These are phyloP conservation scores for Nothophoma quercina DNA, from an alignment of 2,329 filamentous ascomycete genomes.

Conservation along the genomic window DNA sequence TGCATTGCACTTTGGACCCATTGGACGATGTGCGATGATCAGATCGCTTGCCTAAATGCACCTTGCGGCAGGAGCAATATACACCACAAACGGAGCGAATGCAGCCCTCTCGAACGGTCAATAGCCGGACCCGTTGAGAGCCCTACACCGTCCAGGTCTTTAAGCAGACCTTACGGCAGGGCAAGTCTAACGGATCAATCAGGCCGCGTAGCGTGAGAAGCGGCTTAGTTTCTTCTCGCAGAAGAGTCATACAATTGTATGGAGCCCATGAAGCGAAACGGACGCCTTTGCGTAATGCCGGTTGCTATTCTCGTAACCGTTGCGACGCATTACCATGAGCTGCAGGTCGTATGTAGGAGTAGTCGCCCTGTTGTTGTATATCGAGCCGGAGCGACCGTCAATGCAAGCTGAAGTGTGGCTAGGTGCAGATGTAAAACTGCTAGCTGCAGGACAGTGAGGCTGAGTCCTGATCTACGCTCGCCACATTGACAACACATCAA, in stretches of 20 bases:
- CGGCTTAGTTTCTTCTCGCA: constrained; percentile 33
- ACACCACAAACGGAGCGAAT: constrained; percentile 28
- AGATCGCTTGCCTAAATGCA: constrained; percentile 22
- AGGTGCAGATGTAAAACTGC: constrained; percentile 29
- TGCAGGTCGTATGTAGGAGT: constrained; percentile 8
- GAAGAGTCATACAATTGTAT: constrained; percentile 44
- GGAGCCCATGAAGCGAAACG: constrained; percentile 25
- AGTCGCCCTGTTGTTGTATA: constrained; percentile 10
- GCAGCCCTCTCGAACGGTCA: constrained; percentile 36
- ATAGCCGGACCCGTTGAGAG: constrained; percentile 29
- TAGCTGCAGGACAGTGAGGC: constrained; percentile 42
- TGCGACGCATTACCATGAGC: constrained; percentile 21
- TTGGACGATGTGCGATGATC: constrained; percentile 24
- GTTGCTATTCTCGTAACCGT: constrained; percentile 41
- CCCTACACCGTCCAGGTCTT: constrained; percentile 25
- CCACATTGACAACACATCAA: constrained; percentile 46
- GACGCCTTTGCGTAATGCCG: constrained; percentile 27
- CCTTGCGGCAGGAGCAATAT: constrained; percentile 25
- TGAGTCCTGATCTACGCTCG: constrained; percentile 40
- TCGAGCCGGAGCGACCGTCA: constrained; percentile 38
- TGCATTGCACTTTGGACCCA: constrained; percentile 19
- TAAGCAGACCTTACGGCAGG: constrained; percentile 11
- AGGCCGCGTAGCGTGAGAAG: constrained; percentile 33
- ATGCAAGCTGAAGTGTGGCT: constrained; percentile 43
- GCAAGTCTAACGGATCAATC: constrained; percentile 37